Evolutionary conservation across 805 yeast genomes (phyloP).

Genomic region (Candida oleophila): DNA sequence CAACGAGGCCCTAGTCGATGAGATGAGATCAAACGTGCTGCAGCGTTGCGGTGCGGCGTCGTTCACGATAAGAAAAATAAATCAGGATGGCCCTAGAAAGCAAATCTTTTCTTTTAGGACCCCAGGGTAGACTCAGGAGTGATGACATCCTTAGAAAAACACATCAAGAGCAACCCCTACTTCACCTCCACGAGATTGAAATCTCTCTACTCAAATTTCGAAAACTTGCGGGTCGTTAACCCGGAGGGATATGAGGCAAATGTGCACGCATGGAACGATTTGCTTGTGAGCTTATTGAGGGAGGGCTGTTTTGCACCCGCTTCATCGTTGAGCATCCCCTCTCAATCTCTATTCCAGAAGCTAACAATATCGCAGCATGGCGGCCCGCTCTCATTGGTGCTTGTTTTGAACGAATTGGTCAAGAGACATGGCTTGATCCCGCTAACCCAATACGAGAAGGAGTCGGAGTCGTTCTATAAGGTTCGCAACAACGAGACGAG

Average conservation of each 20-base stretch:
- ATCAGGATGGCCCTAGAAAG: no score
- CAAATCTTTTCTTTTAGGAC: no score
- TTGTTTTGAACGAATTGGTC: constrained; percentile 26
- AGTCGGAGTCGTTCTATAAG: not conserved
- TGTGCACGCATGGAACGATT: constrained; percentile 34
- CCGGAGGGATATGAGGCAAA: constrained; percentile 45
- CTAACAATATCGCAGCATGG: constrained; percentile 31
- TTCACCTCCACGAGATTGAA: constrained; percentile 30
- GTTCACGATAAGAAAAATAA: no score
- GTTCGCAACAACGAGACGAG: no score
- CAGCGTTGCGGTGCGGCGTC: no score
- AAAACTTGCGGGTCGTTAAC: constrained; percentile 27
- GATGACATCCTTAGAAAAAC: no score
- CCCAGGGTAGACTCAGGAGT: constrained; percentile 5
- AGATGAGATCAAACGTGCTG: no score
- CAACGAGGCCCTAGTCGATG: no score
- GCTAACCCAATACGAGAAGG: constrained; percentile 13
- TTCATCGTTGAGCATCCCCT: constrained; percentile 16
- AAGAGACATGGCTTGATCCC: constrained; percentile 18
- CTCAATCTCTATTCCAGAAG: constrained; percentile 12
- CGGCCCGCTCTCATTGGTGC: constrained; percentile 26
- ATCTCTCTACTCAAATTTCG: constrained; percentile 38
- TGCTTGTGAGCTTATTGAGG: constrained; percentile 19
- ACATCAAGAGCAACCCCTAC: constrained; percentile 13
- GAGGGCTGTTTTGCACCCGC: constrained; percentile 11